These are phyloP conservation scores for Colletotrichum musae DNA, from an alignment of 2,329 filamentous ascomycete species.

Conservation along the genomic window DNA sequence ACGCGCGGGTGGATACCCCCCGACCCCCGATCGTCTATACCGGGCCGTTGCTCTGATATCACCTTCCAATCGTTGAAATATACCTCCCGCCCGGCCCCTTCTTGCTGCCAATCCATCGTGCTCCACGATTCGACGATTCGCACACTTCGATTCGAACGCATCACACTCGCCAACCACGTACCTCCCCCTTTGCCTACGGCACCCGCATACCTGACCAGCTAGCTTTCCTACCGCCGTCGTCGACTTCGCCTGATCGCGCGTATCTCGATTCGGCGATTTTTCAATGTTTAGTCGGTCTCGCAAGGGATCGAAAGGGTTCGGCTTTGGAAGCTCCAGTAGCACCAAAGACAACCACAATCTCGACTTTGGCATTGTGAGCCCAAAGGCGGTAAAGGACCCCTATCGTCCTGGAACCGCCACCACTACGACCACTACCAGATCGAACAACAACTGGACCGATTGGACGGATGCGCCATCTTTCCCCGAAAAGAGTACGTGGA, in stretches of 20 bases:
- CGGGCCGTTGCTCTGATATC: constrained; percentile 35
- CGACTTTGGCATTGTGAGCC: constrained; percentile 40
- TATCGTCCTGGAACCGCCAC: constrained; percentile 38
- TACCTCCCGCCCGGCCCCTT: constrained; percentile 32
- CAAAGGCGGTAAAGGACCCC: constrained; percentile 37
- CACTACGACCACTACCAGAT: constrained; percentile 35
- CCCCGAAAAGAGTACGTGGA: constrained; percentile 58
- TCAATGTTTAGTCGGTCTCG: constrained; percentile 39
- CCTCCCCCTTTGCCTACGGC: neutral
- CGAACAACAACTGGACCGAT: constrained; percentile 35
- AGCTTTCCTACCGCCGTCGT: neutral
- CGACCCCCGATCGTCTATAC: constrained; percentile 31
- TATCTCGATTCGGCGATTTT: constrained; percentile 14
- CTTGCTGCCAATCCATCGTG: constrained; percentile 10
- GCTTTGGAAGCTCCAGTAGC: constrained; percentile 38
- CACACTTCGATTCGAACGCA: constrained; percentile 23
- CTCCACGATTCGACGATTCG: constrained; percentile 27
- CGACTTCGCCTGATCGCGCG: constrained; percentile 16
- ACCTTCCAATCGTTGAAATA: constrained; percentile 29
- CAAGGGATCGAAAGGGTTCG: constrained; percentile 40
- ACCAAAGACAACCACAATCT: constrained; percentile 38
- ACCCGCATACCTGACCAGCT: constrained; percentile 8
- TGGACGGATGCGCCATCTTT: constrained; percentile 51
- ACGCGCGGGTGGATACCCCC: constrained; percentile 37
- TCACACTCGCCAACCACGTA: neutral